Evolutionary conservation across 495 filamentous ascomycete species (phyloP), one percentile per base, ranked within the genome.

Genomic region (Parathielavia appendiculata): DNA sequence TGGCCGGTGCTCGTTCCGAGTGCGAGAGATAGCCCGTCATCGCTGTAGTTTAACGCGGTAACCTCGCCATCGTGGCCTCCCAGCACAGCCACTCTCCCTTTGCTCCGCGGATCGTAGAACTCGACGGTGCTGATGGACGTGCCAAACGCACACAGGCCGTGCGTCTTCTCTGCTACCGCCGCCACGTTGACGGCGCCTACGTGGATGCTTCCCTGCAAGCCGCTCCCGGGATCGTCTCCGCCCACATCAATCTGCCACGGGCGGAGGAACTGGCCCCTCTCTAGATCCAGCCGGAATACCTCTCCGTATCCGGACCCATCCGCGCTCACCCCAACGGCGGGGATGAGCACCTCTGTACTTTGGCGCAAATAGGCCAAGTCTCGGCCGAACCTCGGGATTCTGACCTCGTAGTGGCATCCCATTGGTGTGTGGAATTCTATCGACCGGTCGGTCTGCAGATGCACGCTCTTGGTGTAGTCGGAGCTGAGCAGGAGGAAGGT

Each of bases 101-200:
- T 86, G 54, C 85, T 87, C 60, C 95, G 79, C 4, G 91, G 80
- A 69, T 99, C 95, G 88, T 90, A 99, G 61, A 97, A 91, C 62
- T 97, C 95, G 34, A 97, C 91, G 7, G 91, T 95, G n/a, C 95
- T 92, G 40, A 89, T 74, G 3, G 89, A 88, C n/a, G 95, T 97
- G 35, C 95, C 95, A 65, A 99, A 97, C 1, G 95, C 91, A 44
- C 92, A 79, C 12, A 99, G 79, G 43, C 91, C 91, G 69, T 99
- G 95, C 43, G 89, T 91, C 12, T 86, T 84, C 66, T 96, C 90
- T 13, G 93, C 95, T 51, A 97, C 84, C 2, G 91, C 86, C 50
- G 88, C 92, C 10, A 85, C 86, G 64, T 99, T 97, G n/a, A 95
- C 90, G 19, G 85, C 81, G 11, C 91, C 91, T 1, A 85, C 83